These are phyloP conservation scores for Wallacemonas sp. DNA, from an alignment of 208 protist genomes.

Conservation along the genomic window DNA sequence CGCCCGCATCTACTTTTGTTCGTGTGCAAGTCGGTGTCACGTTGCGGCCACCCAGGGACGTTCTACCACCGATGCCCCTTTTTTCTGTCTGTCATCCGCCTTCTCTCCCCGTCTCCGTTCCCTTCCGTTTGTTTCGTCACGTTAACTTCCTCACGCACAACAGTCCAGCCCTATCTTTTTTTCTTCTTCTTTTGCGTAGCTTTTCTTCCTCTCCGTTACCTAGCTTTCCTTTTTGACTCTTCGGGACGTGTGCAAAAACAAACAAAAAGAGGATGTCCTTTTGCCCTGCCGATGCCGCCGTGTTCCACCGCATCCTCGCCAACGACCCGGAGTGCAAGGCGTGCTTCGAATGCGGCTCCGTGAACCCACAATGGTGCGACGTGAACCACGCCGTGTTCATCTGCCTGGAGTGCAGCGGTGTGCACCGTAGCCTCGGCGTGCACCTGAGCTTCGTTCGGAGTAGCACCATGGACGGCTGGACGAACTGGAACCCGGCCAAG, in stretches of 20 bases:
- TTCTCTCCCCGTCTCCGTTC: too few species aligned
- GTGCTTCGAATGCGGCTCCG: conserved; percentile 88
- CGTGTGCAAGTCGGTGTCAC: too few species aligned
- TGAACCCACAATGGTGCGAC: conserved; percentile 93
- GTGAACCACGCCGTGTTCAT: conserved; percentile 90
- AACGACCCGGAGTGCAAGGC: conserved; percentile 77
- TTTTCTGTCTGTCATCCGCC: too few species aligned
- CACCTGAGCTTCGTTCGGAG: conserved; percentile 95
- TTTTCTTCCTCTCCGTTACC: neutral
- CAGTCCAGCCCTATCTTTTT: too few species aligned
- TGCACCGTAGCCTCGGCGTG: conserved; percentile 93
- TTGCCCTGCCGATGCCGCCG: conserved; percentile 47
- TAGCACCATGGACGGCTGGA: conserved; percentile 94
- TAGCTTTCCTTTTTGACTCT: conserved; percentile 23
- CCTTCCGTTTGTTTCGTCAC: too few species aligned
- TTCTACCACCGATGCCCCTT: too few species aligned
- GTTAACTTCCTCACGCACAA: too few species aligned
- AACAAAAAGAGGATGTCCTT: too few species aligned
- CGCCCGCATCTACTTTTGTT: too few species aligned
- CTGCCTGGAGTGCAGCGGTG: conserved; percentile 89
- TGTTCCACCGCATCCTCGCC: conserved; percentile 69
- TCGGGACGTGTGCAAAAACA: conserved; percentile 12
- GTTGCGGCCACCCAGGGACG: too few species aligned
- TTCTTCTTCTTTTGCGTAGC: conserved; percentile 22
- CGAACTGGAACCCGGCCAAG: conserved; percentile 89